Evolutionary conservation across 495 filamentous ascomycete species (phyloP), one percentile per base, ranked within the genome.

Genomic region (Aspergillus baeticus): DNA sequence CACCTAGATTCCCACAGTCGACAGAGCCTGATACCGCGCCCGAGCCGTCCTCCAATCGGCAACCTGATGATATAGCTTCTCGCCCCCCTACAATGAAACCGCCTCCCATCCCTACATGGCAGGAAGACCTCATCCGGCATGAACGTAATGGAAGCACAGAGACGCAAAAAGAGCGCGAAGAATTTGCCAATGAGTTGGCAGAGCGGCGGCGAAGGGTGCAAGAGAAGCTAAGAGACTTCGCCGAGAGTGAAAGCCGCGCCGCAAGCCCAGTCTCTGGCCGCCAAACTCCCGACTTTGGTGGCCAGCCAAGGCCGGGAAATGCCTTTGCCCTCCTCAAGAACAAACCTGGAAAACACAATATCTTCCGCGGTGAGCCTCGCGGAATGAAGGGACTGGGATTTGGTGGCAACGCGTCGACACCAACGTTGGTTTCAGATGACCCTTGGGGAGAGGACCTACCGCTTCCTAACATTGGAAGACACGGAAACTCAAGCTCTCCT

Each of bases 121-220:
- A 66, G 46, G 67, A 69, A 2, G 70, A 74, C 39, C 53, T 70
- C 13, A 18, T 51, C 22, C 65, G 70, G 26, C 84, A 84, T 57
- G 68, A 68, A 35, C 79, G 82, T 51, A 78, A 73, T 29, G 80
- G 65, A 41, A 85, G 84, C 64, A 81, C 78, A 3, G 84, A 84
- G 53, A 84, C 83, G 2, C 78, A 85, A 52, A 77, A 75, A 33
- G 90, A 90, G 51, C 80, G 82, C 6, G 86, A 92, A 45, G 91
- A 90, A 50, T 92, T 96, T 61, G 85, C 85, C 18, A 85, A 79
- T 53, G 90, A 94, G 62, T 83, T 96, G 18, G 90, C 89, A 0
- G 81, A 87, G 64, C 81, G 91, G 37, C 83, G 88, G 47, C 81
- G 85, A 29, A 87, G 83, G 15, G 87, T 96, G 31, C 86, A 92